Percentiles rank a stretch among this genome's conserved stretches.
phyloP scores from a whole-genome alignment of 2,329 filamentous ascomycete genomes.

The Akanthomyces uredinophilus region DNA sequence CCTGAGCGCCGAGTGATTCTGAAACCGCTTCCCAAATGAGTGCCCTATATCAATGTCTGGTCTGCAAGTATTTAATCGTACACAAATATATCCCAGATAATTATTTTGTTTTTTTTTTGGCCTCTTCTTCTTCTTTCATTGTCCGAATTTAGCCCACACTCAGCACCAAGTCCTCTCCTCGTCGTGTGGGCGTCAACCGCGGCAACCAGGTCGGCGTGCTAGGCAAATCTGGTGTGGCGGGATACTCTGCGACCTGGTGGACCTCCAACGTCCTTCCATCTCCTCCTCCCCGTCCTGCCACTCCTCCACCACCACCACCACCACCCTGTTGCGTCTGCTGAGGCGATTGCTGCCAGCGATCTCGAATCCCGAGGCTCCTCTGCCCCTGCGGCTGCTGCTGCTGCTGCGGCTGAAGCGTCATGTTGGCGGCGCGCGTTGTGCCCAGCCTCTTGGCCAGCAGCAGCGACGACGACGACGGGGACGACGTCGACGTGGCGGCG shows the following conservation, averaged over 20 bases:
- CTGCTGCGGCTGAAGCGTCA: constrained; percentile 36
- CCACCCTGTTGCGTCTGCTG: not conserved
- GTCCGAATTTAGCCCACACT: constrained; percentile 41
- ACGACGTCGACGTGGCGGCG: constrained; percentile 29
- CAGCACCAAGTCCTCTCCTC: constrained; percentile 60
- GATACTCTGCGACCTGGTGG: not conserved
- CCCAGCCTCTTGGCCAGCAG: constrained; percentile 51
- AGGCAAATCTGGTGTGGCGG: constrained; percentile 28
- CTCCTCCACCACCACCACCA: not conserved
- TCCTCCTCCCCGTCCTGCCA: not conserved
- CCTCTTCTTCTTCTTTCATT: not conserved
- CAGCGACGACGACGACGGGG: constrained; percentile 14
- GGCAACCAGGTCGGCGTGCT: constrained; percentile 57
- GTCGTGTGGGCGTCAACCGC: constrained; percentile 59
- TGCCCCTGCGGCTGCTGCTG: constrained; percentile 20
- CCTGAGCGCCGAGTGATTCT: not conserved
- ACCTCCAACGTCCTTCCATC: too few relatives aligned
- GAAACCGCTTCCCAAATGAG: constrained; percentile 1
- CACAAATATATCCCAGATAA: not conserved
- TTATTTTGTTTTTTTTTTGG: not conserved
- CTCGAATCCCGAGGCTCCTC: too few relatives aligned
- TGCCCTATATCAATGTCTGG: not conserved
- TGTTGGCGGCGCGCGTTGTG: constrained; percentile 41
- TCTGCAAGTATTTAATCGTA: constrained; percentile 3
- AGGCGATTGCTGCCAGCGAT: constrained; percentile 7